Base-by-base conservation (phyloP, 257 asterid genomes). In the Solanum ossicruentum region DNA sequence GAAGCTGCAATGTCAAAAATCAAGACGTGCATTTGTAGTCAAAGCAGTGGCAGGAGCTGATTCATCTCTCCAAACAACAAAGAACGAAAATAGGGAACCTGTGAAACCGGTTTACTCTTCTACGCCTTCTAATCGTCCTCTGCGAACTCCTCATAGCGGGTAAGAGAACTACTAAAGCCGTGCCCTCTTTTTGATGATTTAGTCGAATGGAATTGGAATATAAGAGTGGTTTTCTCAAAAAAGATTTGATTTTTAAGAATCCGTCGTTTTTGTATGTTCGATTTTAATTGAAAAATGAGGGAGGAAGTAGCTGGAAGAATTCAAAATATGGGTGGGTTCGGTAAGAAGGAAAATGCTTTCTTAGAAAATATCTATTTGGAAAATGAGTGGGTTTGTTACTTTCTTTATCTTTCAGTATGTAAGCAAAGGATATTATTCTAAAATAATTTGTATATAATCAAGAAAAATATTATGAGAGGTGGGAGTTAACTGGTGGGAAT, bases 141-240 rank as follows among this genome's bases (percentile, higher is more conserved):
- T 91, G 77, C 91, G 97, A 82, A 95, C 99, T 47, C 98, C 98
- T 87, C 99, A 96, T 90, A 95, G 98, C 93, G 99, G 99, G 99
- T 96, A 87, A 86, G 45, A 7, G n/a, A 9, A 66, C 5, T 70
- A 3, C 45, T 49, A 21, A 70, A 70, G 52, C 57, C 18, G 51
- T 79, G 16, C n/a, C 84, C 17, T 18, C 18, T 20, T 20, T n/a
- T 41, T 72, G 36, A 45, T 72, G n/a, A 45, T 49, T 23, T 75
- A 49, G 23, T 75, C 10, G 60, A 47, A 73, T 73, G 41, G 39
- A 47, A 47, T 47, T 73, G 43, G 21, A 8, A 13, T 75, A 17
- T 23, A 23, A 75, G 12, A 13, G 61, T 75, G 26, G 1, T 49
- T 51, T 77, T 52, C 43, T 77, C 8, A 2, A 2, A 23, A 77